These are phyloP conservation scores for Coniochaeta hoffmannii DNA, from an alignment of 2,329 filamentous ascomycete genomes.

Conservation along the genomic window DNA sequence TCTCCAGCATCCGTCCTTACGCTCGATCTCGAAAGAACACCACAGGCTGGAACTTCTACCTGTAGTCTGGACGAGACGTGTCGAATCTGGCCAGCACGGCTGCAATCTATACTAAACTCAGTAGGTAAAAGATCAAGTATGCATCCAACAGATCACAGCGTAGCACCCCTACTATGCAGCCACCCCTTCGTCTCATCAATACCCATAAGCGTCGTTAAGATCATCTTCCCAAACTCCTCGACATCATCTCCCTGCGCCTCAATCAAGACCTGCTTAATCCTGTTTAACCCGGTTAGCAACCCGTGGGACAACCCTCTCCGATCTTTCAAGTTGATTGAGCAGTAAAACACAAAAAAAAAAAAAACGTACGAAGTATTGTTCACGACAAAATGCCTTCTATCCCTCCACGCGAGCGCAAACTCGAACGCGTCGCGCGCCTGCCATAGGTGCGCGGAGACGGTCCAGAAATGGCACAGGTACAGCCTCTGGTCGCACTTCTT, in stretches of 20 bases:
- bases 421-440: conserved; percentile 23
- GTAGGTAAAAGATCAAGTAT: no score
- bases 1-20: no score
- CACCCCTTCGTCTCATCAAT: conserved; percentile 14
- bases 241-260: conserved; percentile 11
- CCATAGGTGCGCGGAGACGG: conserved; percentile 31
- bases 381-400: conserved; percentile 27
- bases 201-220: conserved; percentile 13
- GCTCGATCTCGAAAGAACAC: no score
- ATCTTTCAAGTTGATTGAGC: no score
- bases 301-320: no score
- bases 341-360: no score
- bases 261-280: conserved; percentile 6
- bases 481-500: conserved; percentile 21
- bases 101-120: no score
- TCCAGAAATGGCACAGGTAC: conserved; percentile 28
- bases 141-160: conserved; percentile 8
- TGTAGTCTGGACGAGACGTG: no score
- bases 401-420: conserved; percentile 30
- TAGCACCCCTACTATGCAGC: conserved; percentile 9
- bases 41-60: no score
- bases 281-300: conserved; percentile 8
- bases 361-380: conserved; percentile 4
- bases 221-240: conserved; percentile 15
- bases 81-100: no score